Percentiles rank a stretch among this genome's conserved stretches.
Conservation (phyloP, 257 asterid species). For the Fraxinus pennsylvanica region DNA sequence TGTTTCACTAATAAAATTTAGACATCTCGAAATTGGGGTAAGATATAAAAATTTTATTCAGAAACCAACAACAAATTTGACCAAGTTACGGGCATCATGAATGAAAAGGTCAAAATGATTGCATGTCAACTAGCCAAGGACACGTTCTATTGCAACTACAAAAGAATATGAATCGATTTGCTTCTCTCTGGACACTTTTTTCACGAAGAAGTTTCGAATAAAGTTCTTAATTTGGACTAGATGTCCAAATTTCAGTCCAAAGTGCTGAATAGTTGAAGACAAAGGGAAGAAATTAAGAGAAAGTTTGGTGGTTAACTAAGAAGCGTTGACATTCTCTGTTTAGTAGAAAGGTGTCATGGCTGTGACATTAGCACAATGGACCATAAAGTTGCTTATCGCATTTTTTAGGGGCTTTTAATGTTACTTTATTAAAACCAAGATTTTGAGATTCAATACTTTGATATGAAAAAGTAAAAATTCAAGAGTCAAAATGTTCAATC, state of each 20-base stretch:
- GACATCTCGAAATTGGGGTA: no score
- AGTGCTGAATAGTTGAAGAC: conserved; percentile 21
- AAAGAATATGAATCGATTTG: no score
- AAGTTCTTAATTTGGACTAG: not conserved
- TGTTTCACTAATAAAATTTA: no score
- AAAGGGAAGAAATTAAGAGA: conserved; percentile 11
- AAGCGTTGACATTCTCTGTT: conserved; percentile 5
- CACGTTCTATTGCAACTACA: no score
- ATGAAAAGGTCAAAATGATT: no score
- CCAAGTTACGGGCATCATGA: no score
- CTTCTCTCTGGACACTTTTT: conserved; percentile 15
- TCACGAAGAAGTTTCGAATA: conserved; percentile 38
- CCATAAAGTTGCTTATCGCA: not conserved
- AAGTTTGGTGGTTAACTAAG: conserved; percentile 1
- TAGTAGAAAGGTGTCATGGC: conserved; percentile 13
- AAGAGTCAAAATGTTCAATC: not conserved
- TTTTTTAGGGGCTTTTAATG: not conserved
- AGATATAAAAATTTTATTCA: no score
- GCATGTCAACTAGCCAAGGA: no score
- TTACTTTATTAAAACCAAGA: not conserved
- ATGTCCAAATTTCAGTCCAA: not conserved
- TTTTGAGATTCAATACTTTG: not conserved
- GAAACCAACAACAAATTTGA: no score
- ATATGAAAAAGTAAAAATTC: no score
- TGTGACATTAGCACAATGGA: not conserved